Evolutionary conservation across 148 eudicot genomes (phyloP).

Genomic region (Vaccinium corymbosum): DNA sequence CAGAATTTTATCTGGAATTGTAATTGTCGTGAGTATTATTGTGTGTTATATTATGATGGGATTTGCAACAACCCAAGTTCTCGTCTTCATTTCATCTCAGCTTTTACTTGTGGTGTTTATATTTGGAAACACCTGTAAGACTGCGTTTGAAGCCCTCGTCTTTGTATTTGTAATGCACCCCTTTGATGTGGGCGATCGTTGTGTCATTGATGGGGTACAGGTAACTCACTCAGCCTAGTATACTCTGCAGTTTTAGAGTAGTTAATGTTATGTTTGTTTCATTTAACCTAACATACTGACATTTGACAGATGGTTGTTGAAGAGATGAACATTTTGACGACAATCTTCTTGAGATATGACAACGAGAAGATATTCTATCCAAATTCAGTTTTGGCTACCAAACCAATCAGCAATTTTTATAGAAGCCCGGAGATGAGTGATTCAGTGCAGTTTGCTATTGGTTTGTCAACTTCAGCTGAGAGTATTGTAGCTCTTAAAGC

Average conservation of each 20-base stretch:
- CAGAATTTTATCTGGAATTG: slow-evolving; percentile 43
- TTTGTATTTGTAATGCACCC: slow-evolving; percentile 83
- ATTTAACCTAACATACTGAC: neutral
- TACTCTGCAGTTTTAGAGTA: neutral
- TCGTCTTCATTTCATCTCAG: slow-evolving; percentile 73
- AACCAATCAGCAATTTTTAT: slow-evolving; percentile 75
- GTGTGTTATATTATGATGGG: slow-evolving; percentile 77
- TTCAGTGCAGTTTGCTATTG: slow-evolving; percentile 60
- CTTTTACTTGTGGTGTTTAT: slow-evolving; percentile 61
- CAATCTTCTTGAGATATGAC: slow-evolving; percentile 69
- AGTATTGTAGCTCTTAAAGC: slow-evolving; percentile 56
- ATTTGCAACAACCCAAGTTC: slow-evolving; percentile 57
- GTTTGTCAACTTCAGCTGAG: slow-evolving; percentile 63
- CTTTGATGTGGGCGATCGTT: slow-evolving; percentile 86
- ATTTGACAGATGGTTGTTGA: slow-evolving; percentile 74
- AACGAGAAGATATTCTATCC: slow-evolving; percentile 78
- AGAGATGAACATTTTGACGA: slow-evolving; percentile 90
- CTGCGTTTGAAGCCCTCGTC: slow-evolving; percentile 68
- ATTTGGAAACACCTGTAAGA: slow-evolving; percentile 65
- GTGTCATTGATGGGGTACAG: slow-evolving; percentile 85
- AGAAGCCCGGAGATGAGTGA: slow-evolving; percentile 87
- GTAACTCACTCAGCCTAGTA: slow-evolving; percentile 27
- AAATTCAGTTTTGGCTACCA: slow-evolving; percentile 61
- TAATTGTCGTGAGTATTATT: slow-evolving; percentile 40
- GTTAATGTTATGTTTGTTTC: neutral